Percentiles rank a stretch among this genome's conserved stretches.
These are phyloP conservation scores for Starmerella riodocensis DNA, from an alignment of 805 yeast species.

Conservation along the genomic window DNA sequence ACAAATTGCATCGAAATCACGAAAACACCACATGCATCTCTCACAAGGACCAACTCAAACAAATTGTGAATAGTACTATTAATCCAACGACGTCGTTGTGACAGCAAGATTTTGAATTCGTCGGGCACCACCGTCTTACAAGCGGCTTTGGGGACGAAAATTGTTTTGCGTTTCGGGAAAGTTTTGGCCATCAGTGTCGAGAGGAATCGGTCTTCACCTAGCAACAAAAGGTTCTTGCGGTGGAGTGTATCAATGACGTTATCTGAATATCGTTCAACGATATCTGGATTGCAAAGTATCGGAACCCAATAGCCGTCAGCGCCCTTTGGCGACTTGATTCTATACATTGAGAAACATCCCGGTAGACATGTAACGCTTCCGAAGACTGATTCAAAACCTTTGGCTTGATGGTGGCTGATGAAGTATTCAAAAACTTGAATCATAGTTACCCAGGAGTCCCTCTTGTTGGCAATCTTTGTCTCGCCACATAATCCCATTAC, in stretches of 20 bases:
- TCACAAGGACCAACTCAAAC: constrained; percentile 71
- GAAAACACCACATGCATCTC: constrained; percentile 85
- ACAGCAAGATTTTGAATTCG: constrained; percentile 59
- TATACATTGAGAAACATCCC: constrained; percentile 85
- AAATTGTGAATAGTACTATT: constrained; percentile 88
- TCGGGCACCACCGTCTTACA: constrained; percentile 89
- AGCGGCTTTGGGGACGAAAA: constrained; percentile 80
- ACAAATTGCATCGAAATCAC: constrained; percentile 93
- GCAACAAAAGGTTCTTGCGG: constrained; percentile 64
- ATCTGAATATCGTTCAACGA: constrained; percentile 81
- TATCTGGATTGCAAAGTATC: constrained; percentile 80
- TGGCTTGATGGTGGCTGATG: constrained; percentile 86
- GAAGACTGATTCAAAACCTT: constrained; percentile 88
- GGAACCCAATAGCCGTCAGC: constrained; percentile 80
- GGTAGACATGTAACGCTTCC: constrained; percentile 93
- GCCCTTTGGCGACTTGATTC: constrained; percentile 83
- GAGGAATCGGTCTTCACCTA: constrained; percentile 84
- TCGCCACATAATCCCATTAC: constrained; percentile 94
- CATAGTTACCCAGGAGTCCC: constrained; percentile 76
- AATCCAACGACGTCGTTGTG: constrained; percentile 95
- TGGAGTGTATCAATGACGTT: constrained; percentile 75
- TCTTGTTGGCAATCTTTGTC: constrained; percentile 76
- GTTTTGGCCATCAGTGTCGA: constrained; percentile 76
- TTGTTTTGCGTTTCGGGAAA: constrained; percentile 77
- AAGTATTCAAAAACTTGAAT: constrained; percentile 90